Percentiles rank a stretch among this genome's conserved stretches.
phyloP scores from a whole-genome alignment of 176 grass and related monocot genomes.

The Tillandsia fasciculata region DNA sequence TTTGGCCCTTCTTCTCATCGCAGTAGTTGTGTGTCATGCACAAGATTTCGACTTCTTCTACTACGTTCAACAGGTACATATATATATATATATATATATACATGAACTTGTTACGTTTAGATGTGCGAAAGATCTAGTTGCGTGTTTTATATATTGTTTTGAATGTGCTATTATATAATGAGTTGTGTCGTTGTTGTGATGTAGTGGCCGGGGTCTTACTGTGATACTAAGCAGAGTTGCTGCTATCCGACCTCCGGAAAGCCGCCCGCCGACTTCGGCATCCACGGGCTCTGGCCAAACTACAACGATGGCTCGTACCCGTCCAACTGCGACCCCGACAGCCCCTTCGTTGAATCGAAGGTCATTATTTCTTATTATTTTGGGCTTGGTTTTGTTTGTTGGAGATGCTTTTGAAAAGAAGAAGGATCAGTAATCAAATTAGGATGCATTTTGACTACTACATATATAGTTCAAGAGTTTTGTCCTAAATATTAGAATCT shows the following conservation, averaged over 20 bases:
- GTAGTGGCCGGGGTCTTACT: constrained; percentile 91
- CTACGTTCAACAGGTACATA: constrained; percentile 49
- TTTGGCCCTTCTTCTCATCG: constrained; percentile 24
- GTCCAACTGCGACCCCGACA: constrained; percentile 54
- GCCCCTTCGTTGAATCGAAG: constrained; percentile 50
- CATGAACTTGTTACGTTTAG: too few relatives aligned
- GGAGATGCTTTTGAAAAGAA: background rate
- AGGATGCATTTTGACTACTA: too few relatives aligned
- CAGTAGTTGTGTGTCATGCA: constrained; percentile 19
- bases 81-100: background rate
- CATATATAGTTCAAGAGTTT: too few relatives aligned
- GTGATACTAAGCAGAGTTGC: constrained; percentile 77
- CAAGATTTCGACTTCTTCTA: constrained; percentile 87
- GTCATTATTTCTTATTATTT: constrained; percentile 3
- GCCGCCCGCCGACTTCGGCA: constrained; percentile 80
- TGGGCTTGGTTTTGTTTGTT: too few relatives aligned
- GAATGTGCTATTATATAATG: too few relatives aligned
- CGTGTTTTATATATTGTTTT: too few relatives aligned
- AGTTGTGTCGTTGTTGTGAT: constrained; percentile 1
- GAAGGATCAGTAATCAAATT: background rate
- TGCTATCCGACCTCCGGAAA: constrained; percentile 82
- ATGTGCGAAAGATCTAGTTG: too few relatives aligned
- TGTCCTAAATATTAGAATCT: too few relatives aligned
- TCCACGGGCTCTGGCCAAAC: constrained; percentile 98
- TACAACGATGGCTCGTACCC: constrained; percentile 79